Conservation (phyloP, 2,329 filamentous ascomycete genomes). For the Fusarium sp. region DNA sequence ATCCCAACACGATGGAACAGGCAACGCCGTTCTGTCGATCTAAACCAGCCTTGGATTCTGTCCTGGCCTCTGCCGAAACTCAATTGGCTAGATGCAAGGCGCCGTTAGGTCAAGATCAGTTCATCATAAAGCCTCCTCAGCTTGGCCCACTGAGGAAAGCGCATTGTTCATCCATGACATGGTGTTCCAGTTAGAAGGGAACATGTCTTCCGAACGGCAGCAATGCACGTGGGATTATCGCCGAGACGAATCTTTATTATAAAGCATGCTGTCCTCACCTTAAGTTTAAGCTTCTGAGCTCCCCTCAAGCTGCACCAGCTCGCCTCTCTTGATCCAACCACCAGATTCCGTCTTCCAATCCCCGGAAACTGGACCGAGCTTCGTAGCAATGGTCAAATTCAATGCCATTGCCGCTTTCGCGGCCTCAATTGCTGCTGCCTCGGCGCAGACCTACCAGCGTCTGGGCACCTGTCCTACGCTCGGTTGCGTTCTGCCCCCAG, state of each 20-base stretch:
- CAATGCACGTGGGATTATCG: slow-evolving; percentile 37
- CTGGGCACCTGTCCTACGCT: slow-evolving; percentile 68
- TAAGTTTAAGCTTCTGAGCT: slow-evolving; percentile 12
- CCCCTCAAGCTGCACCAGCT: slow-evolving; percentile 34
- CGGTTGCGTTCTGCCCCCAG: slow-evolving; percentile 69
- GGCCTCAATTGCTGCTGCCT: slow-evolving; percentile 54
- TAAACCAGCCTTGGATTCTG: slow-evolving; percentile 26
- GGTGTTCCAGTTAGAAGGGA: slow-evolving; percentile 23
- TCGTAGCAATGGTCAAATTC: slow-evolving; percentile 51
- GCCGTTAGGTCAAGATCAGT: slow-evolving; percentile 32
- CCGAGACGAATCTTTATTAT: slow-evolving; percentile 25
- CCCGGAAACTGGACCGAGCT: slow-evolving; percentile 11
- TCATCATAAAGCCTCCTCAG: slow-evolving; percentile 27
- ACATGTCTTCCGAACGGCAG: slow-evolving; percentile 30
- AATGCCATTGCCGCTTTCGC: slow-evolving; percentile 50
- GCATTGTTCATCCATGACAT: slow-evolving; percentile 22
- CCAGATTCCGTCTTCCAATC: slow-evolving; percentile 7
- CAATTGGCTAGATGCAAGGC: slow-evolving; percentile 31
- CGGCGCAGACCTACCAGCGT: slow-evolving; percentile 69
- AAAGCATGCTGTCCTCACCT: slow-evolving; percentile 37
- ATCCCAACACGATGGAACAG: slow-evolving; percentile 39
- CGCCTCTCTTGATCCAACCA: slow-evolving; percentile 13
- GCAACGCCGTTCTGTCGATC: slow-evolving; percentile 33
- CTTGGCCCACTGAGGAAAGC: slow-evolving; percentile 43
- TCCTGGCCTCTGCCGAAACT: slow-evolving; percentile 22